Conservation (phyloP, 495 filamentous ascomycete species). For the Geoglossum glabrum region DNA sequence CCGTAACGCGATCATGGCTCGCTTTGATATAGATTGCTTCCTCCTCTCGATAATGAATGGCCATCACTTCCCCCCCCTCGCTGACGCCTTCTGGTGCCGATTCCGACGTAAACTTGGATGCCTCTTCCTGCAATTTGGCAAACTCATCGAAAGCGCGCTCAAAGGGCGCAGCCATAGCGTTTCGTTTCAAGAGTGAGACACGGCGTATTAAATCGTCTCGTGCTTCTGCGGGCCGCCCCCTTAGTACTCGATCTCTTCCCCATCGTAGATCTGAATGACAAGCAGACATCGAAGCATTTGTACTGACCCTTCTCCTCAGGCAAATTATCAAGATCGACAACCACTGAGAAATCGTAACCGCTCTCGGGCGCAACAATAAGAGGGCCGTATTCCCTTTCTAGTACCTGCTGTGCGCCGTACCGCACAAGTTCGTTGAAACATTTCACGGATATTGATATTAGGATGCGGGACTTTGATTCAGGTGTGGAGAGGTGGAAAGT, state of each 20-base stretch:
- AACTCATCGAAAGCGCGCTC: slow-evolving; percentile 91
- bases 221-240: slow-evolving; percentile 28
- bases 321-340: slow-evolving; percentile 70
- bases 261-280: neutral
- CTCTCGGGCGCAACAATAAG: slow-evolving; percentile 75
- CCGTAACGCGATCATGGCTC: slow-evolving; percentile 86
- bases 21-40: slow-evolving; percentile 99
- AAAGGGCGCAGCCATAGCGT: slow-evolving; percentile 95
- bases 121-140: slow-evolving; percentile 62
- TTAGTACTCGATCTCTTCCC: neutral
- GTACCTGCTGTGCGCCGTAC: slow-evolving; percentile 78
- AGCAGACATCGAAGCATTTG: neutral
- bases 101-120: slow-evolving; percentile 76
- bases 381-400: slow-evolving; percentile 82
- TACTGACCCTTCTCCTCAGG: slow-evolving; percentile 48
- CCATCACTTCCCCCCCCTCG: slow-evolving; percentile 85
- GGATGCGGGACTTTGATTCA: slow-evolving; percentile 75
- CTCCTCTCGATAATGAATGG: slow-evolving; percentile 93
- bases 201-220: slow-evolving; percentile 68
- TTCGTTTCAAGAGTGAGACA: slow-evolving; percentile 79
- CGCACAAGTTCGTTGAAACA: slow-evolving; percentile 82
- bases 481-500: slow-evolving; percentile 96
- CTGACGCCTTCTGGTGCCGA: slow-evolving; percentile 71
- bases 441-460: slow-evolving; percentile 80
- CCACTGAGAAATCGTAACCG: slow-evolving; percentile 86